Conservation (phyloP, 352 stramenopile genomes). For the Elongisporangium prolatum region DNA sequence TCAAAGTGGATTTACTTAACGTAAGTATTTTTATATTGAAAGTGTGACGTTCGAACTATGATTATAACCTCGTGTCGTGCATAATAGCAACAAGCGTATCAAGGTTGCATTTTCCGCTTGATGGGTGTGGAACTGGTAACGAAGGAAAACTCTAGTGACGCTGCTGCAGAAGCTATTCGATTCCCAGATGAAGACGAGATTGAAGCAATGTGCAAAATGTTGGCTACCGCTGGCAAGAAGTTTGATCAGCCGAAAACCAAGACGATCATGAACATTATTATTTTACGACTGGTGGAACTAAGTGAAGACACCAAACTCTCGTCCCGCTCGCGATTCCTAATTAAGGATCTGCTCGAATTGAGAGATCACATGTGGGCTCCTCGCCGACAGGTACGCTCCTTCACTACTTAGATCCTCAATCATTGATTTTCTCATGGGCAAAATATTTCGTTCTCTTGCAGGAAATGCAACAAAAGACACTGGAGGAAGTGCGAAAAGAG, state of each 20-base stretch:
- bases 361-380: constrained; percentile 85
- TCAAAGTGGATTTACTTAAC: constrained; percentile 84
- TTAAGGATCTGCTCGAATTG: constrained; percentile 85
- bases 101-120: constrained; percentile 79
- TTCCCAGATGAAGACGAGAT: constrained; percentile 82
- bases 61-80: not conserved
- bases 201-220: constrained; percentile 84
- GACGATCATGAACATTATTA: constrained; percentile 82
- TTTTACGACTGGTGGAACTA: constrained; percentile 80
- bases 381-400: constrained; percentile 48
- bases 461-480: constrained; percentile 85
- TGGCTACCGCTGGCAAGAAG: constrained; percentile 82
- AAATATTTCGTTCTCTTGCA: constrained; percentile 8
- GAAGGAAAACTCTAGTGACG: constrained; percentile 31
- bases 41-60: not conserved
- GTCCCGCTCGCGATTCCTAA: constrained; percentile 72
- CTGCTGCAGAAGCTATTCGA: constrained; percentile 58
- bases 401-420: not conserved
- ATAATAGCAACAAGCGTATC: constrained; percentile 55
- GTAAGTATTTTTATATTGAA: constrained; percentile 15
- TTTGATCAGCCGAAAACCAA: constrained; percentile 77
- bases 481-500: constrained; percentile 79
- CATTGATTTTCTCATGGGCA: not conserved
- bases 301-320: constrained; percentile 65
- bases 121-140: constrained; percentile 67